phyloP scores from a whole-genome alignment of 2,329 filamentous ascomycete species.

The Sclerotinia minor region DNA sequence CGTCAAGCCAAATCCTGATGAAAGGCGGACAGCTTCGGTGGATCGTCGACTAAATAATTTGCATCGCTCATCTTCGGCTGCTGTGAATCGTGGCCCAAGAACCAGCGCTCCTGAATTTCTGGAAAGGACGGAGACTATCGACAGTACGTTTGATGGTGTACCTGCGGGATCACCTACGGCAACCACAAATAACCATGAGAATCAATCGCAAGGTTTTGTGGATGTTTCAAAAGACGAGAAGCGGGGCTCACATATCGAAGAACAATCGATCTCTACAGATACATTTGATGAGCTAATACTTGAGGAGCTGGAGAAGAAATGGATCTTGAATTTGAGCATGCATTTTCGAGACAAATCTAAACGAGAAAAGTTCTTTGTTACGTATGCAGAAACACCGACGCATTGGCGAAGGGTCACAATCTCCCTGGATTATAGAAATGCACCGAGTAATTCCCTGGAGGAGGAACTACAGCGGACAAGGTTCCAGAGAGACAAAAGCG shows the following conservation, averaged over 20 bases:
- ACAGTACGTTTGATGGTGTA: conserved; percentile 30
- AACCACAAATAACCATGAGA: conserved; percentile 30
- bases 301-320: conserved; percentile 80
- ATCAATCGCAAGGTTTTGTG: conserved; percentile 35
- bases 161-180: conserved; percentile 24
- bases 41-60: conserved; percentile 48
- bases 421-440: conserved; percentile 86
- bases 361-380: conserved; percentile 97
- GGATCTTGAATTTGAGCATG: conserved; percentile 98
- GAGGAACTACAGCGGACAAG: conserved; percentile 74
- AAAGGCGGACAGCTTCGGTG: conserved; percentile 70
- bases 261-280: conserved; percentile 39
- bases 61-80: conserved; percentile 34
- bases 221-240: conserved; percentile 37
- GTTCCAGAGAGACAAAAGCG: conserved; percentile 88
- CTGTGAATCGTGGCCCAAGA: conserved; percentile 30
- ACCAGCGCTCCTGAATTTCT: conserved; percentile 40
- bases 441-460: conserved; percentile 80
- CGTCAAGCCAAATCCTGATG: conserved; percentile 60
- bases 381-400: conserved; percentile 78
- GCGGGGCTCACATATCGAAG: conserved; percentile 34
- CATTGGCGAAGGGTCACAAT: conserved; percentile 87
- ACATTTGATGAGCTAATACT: conserved; percentile 65
- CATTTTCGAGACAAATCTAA: conserved; percentile 92
- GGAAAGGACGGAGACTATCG: conserved; percentile 32